These are phyloP conservation scores for Globisporangium paddicum DNA, from an alignment of 352 stramenopile species.

Conservation along the genomic window DNA sequence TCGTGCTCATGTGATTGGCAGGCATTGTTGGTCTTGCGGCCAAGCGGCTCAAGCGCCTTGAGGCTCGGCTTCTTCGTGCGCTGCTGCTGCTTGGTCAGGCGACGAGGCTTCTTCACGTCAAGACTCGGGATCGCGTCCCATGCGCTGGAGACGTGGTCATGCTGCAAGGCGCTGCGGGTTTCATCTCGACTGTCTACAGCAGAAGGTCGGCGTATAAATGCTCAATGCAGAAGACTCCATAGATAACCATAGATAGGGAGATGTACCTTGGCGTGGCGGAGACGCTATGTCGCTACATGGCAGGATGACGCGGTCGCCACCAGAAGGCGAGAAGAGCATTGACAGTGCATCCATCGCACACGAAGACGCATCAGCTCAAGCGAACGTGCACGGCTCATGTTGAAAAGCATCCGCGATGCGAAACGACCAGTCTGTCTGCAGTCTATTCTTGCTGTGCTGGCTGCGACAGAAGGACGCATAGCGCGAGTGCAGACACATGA, in stretches of 20 bases:
- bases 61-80: not conserved
- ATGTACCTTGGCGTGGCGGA: constrained; percentile 1
- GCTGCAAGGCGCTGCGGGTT: not conserved
- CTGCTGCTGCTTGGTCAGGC: not conserved
- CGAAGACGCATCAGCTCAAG: too few species aligned
- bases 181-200: not conserved
- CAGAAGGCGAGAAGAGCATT: constrained; percentile 4
- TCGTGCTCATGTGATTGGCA: not conserved
- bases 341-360: constrained; percentile 2
- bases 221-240: not conserved
- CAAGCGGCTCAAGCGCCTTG: not conserved
- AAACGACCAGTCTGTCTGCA: not conserved
- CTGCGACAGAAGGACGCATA: too few species aligned
- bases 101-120: not conserved
- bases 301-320: not conserved
- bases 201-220: too few species aligned
- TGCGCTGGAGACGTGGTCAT: not conserved
- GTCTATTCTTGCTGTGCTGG: too few species aligned
- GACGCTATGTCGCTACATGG: not conserved
- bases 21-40: not conserved
- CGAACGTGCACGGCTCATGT: too few species aligned
- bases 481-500: too few species aligned
- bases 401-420: not conserved
- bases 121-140: not conserved
- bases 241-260: too few species aligned